Base-by-base conservation (phyloP, 257 asterid genomes). In the Solanum chiquidenum region DNA sequence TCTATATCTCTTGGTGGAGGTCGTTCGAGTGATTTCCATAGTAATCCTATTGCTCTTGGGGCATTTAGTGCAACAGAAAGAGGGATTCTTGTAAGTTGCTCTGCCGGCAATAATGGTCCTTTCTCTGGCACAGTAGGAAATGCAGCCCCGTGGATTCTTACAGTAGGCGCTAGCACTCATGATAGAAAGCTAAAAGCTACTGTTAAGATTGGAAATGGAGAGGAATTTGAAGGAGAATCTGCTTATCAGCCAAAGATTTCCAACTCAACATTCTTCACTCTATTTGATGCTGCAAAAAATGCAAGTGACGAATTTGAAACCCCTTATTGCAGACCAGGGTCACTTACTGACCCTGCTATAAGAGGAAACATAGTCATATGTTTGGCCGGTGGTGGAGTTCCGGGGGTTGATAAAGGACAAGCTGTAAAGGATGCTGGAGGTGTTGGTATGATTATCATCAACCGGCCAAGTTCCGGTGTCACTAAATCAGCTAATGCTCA, bases 81-180 rank as follows among this genome's bases (percentile, higher is more conserved):
- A 46, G 94, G 95, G 3, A 90, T 94, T 23, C 88, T 94, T 62
- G 94, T 94, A 9, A 92, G 94, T 29, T 49, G 86, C 58, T 76
- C 95, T 0, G 93, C 94, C 0, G 92, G 92, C 3, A 92, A 94
- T 21, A 0, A 0, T 0, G 93, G 94, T n/a, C 92, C 93, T 0
- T 10, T 16, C 40, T 2, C 1, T 38, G 25, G 16, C 9, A 4
- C 91, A 0, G 4, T 89, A n/a, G 2, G 44, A 0, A 89, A 91
- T 12, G 91, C 25, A 8, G 93, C 94, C 35, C 94, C 94, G 0
- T 93, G 95, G 95, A 82, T 89, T 29, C 92, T 93, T 44, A 88
- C 94, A 1, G 95, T 93, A 6, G 96, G 94, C 18, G 94, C 95
- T 1, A 91, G 95, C 83, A 89, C 94, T 0, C 85, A 27, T 12